phyloP scores from a whole-genome alignment of 192 early-diverging fungal species.

The Backusella luteola region DNA sequence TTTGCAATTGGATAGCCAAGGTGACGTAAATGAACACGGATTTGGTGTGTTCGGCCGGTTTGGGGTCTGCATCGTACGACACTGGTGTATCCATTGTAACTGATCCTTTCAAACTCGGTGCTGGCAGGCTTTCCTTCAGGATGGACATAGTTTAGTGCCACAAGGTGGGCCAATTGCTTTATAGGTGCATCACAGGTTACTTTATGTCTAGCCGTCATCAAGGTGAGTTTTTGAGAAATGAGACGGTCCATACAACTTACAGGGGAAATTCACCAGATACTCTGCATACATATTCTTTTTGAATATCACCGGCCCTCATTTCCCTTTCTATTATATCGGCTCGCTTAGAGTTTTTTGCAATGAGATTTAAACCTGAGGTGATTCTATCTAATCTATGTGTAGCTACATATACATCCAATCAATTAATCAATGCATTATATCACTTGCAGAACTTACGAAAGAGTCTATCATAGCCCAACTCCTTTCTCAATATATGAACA shows the following conservation, averaged over 20 bases:
- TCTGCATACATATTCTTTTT: conserved; percentile 84
- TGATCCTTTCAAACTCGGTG: conserved; percentile 70
- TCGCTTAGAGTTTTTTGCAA: conserved; percentile 56
- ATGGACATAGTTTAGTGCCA: conserved; percentile 82
- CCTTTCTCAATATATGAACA: conserved; percentile 58
- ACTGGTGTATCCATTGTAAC: conserved; percentile 62
- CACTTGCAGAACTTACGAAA: conserved; percentile 40
- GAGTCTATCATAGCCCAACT: conserved; percentile 52
- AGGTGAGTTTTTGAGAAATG: neutral
- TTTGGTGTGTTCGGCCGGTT: conserved; percentile 94
- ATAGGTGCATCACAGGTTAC: conserved; percentile 75
- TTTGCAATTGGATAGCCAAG: conserved; percentile 91
- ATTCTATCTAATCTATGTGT: conserved; percentile 88
- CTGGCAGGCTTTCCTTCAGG: conserved; percentile 73
- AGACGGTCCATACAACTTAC: conserved; percentile 29
- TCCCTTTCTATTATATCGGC: conserved; percentile 61
- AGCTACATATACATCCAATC: conserved; percentile 36
- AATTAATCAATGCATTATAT: neutral
- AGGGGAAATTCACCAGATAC: conserved; percentile 83
- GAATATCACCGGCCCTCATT: conserved; percentile 61
- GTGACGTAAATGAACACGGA: conserved; percentile 91
- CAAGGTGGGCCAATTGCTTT: conserved; percentile 71
- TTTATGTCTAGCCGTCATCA: conserved; percentile 34
- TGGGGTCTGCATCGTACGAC: conserved; percentile 78
- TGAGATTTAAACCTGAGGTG: conserved; percentile 88